Base-by-base conservation (phyloP, 768 basidiomycete species). In the Mycena polygramma region DNA sequence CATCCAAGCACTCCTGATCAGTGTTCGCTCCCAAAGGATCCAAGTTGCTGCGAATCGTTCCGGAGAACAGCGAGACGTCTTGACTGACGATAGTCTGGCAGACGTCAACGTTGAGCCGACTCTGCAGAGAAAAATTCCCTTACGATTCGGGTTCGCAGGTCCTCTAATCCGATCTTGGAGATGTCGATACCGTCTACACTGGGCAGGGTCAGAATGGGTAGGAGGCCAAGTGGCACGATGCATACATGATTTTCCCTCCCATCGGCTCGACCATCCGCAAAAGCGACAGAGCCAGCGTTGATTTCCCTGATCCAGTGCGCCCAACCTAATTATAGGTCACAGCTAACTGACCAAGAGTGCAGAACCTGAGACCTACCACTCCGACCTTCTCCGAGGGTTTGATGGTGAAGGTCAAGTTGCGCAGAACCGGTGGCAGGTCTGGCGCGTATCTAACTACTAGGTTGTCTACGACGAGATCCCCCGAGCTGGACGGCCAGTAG, bases 11-110 rank as follows among this genome's bases (percentile, higher is more conserved):
- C 74, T 92, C 92, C 60, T 85, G 82, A 46, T 87, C 83, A 0
- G 89, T 85, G 69, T 89, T 84, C 71, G 87, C 83, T 24, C 83
- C 83, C 68, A 92, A 85, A 1, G 92, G 92, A 73, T 94, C 92
- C 24, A 94, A 80, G 74, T 94, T 94, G 77, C 88, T 91, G 51
- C 89, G 83, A 4, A 95, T 86, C 0, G 91, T 91, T 0, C 93
- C 93, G 8, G 89, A 84, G 75, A 94, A 94, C 5, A 95, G 81
- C 0, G 91, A 88, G 1, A 93, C 91, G 62, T 94, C 92, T 81
- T 93, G 92, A 65, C 89, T 90, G 71, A 92, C 88, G 66, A 93
- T 91, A 0, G 92, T 93, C 90, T 92, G 24, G 26, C 14, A 46
- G 20, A 58, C 37, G 10, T 60, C 11, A 49, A 24, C 7, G 41